These are phyloP conservation scores for Andrographis paniculata DNA, from an alignment of 305 asterid species.

Conservation along the genomic window DNA sequence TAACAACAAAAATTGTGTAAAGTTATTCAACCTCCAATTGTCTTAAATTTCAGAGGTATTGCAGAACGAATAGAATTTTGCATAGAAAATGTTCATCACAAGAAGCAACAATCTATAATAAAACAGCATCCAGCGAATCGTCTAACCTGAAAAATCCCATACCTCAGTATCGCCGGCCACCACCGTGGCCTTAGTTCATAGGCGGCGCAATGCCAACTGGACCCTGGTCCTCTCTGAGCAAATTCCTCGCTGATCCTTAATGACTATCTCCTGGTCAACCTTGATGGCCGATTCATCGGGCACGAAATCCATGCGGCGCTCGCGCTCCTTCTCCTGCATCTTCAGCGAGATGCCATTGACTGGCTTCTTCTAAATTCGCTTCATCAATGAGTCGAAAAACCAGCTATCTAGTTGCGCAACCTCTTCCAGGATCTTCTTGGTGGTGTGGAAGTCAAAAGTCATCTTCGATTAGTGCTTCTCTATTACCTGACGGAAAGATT, in stretches of 20 bases:
- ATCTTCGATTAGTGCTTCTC: no score
- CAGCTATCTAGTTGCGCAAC: no score
- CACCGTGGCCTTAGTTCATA: constrained; percentile 32
- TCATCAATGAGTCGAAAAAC: constrained; percentile 62
- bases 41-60: no score
- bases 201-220: constrained; percentile 7
- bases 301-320: constrained; percentile 78
- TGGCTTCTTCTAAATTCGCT: constrained; percentile 65
- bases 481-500: no score
- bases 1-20: no score
- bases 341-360: constrained; percentile 70
- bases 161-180: constrained; percentile 31
- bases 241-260: constrained; percentile 62
- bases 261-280: constrained; percentile 50
- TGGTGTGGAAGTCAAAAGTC: no score
- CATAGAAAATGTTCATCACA: no score
- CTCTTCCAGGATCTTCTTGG: no score
- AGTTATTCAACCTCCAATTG: no score
- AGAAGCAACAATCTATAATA: no score
- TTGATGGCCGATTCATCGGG: constrained; percentile 72
- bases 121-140: no score
- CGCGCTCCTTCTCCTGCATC: constrained; percentile 81
- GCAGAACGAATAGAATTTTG: no score
- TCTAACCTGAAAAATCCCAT: neutral
- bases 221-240: constrained; percentile 2